A percentile compares a stretch with the other conserved stretches of the same genome.
phyloP scores from a whole-genome alignment of 306 rosid species.

The Acacia confusa region DNA sequence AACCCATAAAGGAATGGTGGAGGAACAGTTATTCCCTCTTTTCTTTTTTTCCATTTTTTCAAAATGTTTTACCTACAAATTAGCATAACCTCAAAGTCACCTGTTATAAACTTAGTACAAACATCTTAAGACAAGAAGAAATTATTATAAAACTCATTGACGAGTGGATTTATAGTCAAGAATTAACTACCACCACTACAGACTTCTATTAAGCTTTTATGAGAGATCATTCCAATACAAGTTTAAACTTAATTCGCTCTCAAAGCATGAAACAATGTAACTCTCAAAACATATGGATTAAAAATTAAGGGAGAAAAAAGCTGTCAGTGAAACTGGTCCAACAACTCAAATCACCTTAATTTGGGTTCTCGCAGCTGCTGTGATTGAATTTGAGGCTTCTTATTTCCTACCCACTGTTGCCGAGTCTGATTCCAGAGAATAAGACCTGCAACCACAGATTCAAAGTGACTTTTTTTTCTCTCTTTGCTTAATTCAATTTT shows the following conservation, averaged over 20 bases:
- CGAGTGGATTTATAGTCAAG: neutral
- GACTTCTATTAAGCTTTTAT: neutral
- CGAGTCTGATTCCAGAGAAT: conserved; percentile 92
- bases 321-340: conserved; percentile 18
- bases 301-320: neutral
- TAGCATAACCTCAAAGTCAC: neutral
- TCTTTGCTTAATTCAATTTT: neutral
- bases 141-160: neutral
- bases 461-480: neutral
- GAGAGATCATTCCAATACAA: neutral
- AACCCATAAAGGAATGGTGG: neutral
- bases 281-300: neutral
- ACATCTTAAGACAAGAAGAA: conserved; percentile 3
- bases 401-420: conserved; percentile 82
- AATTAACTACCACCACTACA: neutral
- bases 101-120: conserved; percentile 2
- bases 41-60: neutral
- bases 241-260: neutral
- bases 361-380: conserved; percentile 76
- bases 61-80: neutral
- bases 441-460: conserved; percentile 61
- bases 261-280: neutral
- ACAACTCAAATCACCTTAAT: conserved; percentile 53
- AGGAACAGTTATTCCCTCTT: neutral
- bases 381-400: conserved; percentile 44